phyloP scores from a whole-genome alignment of 257 asterid genomes.

The Euphrasia confusa region DNA sequence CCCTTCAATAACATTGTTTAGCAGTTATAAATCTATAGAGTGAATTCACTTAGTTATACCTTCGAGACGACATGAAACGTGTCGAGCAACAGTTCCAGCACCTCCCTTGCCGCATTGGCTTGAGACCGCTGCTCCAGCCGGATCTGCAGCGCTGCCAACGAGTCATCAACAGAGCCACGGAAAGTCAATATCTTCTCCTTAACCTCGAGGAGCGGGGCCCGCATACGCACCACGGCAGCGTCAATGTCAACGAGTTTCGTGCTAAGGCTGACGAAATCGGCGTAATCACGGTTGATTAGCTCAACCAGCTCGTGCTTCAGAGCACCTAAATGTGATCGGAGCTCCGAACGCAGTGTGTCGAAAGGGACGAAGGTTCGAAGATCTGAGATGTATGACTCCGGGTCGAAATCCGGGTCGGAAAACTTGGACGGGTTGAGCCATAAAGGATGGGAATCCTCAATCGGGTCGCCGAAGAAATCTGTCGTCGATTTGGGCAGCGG shows the following conservation, averaged over 20 bases:
- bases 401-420: constrained; percentile 69
- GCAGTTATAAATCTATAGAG: neutral
- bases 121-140: constrained; percentile 80
- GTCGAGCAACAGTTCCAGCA: constrained; percentile 84
- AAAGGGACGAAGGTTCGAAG: constrained; percentile 96
- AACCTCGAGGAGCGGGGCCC: constrained; percentile 86
- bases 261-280: constrained; percentile 88
- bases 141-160: constrained; percentile 65
- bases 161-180: constrained; percentile 61
- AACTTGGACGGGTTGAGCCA: constrained; percentile 85
- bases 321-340: constrained; percentile 59
- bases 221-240: constrained; percentile 89
- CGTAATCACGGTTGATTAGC: constrained; percentile 85
- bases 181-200: constrained; percentile 73
- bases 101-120: constrained; percentile 82
- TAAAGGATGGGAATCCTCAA: constrained; percentile 64
- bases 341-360: constrained; percentile 86
- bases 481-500: constrained; percentile 71
- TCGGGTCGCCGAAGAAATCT: constrained; percentile 89
- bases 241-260: constrained; percentile 90
- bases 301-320: constrained; percentile 83
- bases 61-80: constrained; percentile 93
- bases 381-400: constrained; percentile 78
- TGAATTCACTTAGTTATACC: constrained; percentile 35
- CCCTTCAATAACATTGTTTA: neutral